phyloP scores from a whole-genome alignment of 768 basidiomycete species.

The Tricholoma saponaceum region DNA sequence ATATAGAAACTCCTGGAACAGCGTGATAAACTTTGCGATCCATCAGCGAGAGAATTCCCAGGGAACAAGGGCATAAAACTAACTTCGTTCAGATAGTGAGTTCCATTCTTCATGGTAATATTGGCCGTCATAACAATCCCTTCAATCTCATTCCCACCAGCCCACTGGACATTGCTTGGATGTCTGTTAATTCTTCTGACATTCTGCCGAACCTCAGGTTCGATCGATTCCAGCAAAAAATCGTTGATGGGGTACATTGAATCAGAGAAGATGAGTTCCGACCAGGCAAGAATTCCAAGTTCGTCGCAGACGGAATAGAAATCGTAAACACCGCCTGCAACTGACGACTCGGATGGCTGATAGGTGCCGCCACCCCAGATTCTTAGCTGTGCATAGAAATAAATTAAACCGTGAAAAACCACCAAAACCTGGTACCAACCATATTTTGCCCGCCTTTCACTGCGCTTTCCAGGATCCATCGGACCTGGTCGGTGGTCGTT shows the following conservation, averaged over 20 bases:
- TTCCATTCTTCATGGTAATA: constrained; percentile 34
- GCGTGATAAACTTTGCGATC: constrained; percentile 35
- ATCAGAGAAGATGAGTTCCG: constrained; percentile 59
- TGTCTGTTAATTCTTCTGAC: constrained; percentile 53
- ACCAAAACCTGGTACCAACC: constrained; percentile 29
- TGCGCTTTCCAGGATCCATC: constrained; percentile 57
- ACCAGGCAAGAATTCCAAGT: constrained; percentile 58
- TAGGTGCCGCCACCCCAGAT: constrained; percentile 59
- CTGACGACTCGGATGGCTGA: constrained; percentile 37
- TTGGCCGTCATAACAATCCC: constrained; percentile 41
- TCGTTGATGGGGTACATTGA: constrained; percentile 52
- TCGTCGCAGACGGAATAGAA: constrained; percentile 59
- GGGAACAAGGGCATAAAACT: background rate
- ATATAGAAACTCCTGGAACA: constrained; percentile 52
- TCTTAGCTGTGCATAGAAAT: constrained; percentile 35
- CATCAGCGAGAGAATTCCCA: background rate
- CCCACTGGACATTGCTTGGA: constrained; percentile 57
- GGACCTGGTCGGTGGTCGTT: constrained; percentile 43
- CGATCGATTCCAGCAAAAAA: constrained; percentile 47
- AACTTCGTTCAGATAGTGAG: constrained; percentile 47
- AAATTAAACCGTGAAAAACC: background rate
- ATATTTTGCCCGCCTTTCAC: constrained; percentile 55
- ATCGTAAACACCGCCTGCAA: constrained; percentile 45
- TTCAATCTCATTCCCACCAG: constrained; percentile 59
- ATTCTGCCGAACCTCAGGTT: constrained; percentile 55